Evolutionary conservation across 106 monocot species (phyloP), one percentile per base, ranked within the genome.

Genomic region (Dendrobium nobile): DNA sequence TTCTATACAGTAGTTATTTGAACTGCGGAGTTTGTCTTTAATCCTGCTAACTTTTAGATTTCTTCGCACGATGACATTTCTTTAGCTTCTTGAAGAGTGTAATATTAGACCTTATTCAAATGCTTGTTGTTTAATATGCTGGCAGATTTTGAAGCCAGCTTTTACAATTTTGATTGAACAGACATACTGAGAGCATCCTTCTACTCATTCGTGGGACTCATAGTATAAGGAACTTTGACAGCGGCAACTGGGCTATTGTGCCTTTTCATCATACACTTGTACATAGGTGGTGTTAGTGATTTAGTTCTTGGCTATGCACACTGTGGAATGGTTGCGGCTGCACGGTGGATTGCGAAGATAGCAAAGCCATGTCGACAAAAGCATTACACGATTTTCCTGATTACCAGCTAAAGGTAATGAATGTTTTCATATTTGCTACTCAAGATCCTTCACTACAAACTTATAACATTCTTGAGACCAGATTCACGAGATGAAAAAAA

Each of bases 291-390:
- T 76, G 86, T 98, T 67, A 89, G 90, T 73, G 82, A 98, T 83
- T 75, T 98, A 61, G 86, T 98, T 82, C 84, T 98, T 59, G 97
- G 97, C 1, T 98, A 98, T 86, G 97, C 94, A 11, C 97, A 98
- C 79, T 98, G 91, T 85, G 97, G 97, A 55, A 98, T 94, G 97
- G 94, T 98, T 84, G 97, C 94, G 48, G 97, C 97, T 84, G 97
- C 97, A 73, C 82, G 94, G 44, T 98, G 94, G 94, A 98, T 94
- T 82, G 91, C 94, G 26, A 98, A 94, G 83, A 86, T 92, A 84
- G 92, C 97, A 78, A 89, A 88, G 55, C 97, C 97, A 85, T 87
- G 91, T 87, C 94, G 13, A 72, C 83, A 28, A 83, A 89, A 83
- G 92, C 97, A 80, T 41, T 94, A 22, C 80, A 77, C 31, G 87